Percentiles rank a stretch among this genome's conserved stretches.
These are phyloP conservation scores for Colletotrichum gigasporum DNA, from an alignment of 2,329 filamentous ascomycete species.

Conservation along the genomic window DNA sequence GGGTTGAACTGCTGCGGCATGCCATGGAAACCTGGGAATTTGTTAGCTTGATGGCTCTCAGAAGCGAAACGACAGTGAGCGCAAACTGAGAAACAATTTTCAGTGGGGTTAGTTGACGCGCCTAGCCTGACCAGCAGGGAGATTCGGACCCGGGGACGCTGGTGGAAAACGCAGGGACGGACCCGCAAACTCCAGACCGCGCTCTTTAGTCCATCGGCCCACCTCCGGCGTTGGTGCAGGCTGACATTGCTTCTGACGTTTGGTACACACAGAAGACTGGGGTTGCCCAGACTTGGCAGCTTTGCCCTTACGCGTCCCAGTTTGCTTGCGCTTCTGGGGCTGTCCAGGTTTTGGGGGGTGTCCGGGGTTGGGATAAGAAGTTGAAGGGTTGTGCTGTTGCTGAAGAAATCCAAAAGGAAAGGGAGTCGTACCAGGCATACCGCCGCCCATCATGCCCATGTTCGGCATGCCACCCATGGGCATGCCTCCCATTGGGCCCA, in stretches of 20 bases:
- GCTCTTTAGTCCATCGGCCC: conserved; percentile 3
- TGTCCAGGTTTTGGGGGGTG: not conserved
- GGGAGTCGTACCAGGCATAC: conserved; percentile 62
- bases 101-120: not conserved
- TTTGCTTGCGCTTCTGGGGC: not conserved
- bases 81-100: not conserved
- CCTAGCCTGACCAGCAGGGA: not conserved
- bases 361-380: not conserved
- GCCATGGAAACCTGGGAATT: conserved; percentile 67
- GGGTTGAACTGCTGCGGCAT: conserved; percentile 78
- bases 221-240: not conserved
- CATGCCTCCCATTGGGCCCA: conserved; percentile 57
- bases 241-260: not conserved
- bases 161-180: not conserved
- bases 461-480: conserved; percentile 62
- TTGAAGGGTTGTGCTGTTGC: not conserved
- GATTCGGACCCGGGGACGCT: not conserved
- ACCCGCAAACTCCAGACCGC: not conserved
- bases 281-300: not conserved
- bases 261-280: not conserved
- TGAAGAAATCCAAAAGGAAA: conserved; percentile 16
- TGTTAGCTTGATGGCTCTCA: conserved; percentile 34
- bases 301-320: not conserved
- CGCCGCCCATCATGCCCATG: conserved; percentile 62
- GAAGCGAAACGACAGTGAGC: not conserved